phyloP scores from a whole-genome alignment of 1,284 basidiomycete genomes.

The Marasmius fiardii region DNA sequence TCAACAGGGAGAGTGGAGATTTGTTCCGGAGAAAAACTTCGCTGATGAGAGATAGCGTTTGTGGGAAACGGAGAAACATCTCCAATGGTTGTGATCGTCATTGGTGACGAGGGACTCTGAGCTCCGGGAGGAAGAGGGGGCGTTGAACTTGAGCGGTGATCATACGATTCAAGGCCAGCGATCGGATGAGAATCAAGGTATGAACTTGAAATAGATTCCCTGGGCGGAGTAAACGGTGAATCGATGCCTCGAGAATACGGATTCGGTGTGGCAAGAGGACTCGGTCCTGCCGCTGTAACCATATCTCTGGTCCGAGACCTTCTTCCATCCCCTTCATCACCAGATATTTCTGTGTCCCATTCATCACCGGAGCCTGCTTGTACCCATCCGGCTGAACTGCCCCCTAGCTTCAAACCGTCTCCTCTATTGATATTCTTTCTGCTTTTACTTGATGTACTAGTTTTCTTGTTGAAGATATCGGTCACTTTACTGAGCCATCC shows the following conservation, averaged over 20 bases:
- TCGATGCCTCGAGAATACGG: neutral
- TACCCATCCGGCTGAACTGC: conserved; percentile 36
- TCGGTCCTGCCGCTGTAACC: neutral
- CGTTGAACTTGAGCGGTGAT: neutral
- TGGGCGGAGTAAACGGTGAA: conserved; percentile 12
- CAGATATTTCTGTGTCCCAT: conserved; percentile 81
- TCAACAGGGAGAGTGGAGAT: neutral
- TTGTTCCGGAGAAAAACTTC: conserved; percentile 6
- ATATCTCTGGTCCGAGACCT: neutral
- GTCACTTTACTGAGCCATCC: neutral
- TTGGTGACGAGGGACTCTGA: neutral
- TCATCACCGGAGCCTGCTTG: conserved; percentile 29
- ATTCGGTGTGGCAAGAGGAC: neutral
- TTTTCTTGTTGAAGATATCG: neutral
- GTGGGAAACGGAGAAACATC: neutral
- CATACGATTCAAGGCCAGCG: neutral
- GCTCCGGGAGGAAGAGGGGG: neutral
- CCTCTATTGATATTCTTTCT: conserved; percentile 17
- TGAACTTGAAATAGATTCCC: conserved; percentile 10
- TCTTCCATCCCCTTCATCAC: conserved; percentile 24
- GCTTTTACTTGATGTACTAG: conserved; percentile 7
- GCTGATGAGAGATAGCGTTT: neutral
- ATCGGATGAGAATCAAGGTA: conserved; percentile 1
- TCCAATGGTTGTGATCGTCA: neutral
- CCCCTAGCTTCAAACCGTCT: conserved; percentile 20